Percentiles rank a stretch among this genome's conserved stretches.
Evolutionary conservation across 1,139 yeast species (phyloP).

Genomic region (Nematodospora anomalae): DNA sequence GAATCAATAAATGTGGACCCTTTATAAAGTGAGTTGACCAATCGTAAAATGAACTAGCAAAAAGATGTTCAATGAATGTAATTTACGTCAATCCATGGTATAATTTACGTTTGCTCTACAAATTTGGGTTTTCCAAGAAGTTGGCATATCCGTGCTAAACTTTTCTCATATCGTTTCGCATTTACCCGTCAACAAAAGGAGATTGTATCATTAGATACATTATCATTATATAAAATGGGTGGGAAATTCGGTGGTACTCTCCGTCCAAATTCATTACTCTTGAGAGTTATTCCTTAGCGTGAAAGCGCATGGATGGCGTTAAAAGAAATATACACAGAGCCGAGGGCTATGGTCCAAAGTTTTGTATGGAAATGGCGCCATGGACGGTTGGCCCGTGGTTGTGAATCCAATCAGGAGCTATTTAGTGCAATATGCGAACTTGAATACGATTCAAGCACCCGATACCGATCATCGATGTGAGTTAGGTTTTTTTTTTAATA

Average conservation of each 20-base stretch:
- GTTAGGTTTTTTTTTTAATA: slow-evolving; percentile 32
- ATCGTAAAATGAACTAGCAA: no score
- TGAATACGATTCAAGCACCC: slow-evolving; percentile 49
- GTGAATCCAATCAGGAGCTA: slow-evolving; percentile 32
- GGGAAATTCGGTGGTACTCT: slow-evolving; percentile 84
- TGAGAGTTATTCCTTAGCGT: slow-evolving; percentile 64
- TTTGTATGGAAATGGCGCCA: slow-evolving; percentile 65
- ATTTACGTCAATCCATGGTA: no score
- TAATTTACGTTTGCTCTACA: no score
- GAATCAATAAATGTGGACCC: no score
- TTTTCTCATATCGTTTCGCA: slow-evolving; percentile 58
- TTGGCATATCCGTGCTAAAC: slow-evolving; percentile 35
- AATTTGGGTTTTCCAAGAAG: slow-evolving; percentile 8
- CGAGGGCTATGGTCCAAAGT: slow-evolving; percentile 3
- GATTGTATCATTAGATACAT: slow-evolving; percentile 7
- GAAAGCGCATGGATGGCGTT: slow-evolving; percentile 72
- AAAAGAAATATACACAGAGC: slow-evolving; percentile 51
- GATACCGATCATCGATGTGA: slow-evolving; percentile 76
- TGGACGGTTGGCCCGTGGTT: slow-evolving; percentile 60
- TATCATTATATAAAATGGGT: slow-evolving; percentile 40
- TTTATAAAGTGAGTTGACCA: no score
- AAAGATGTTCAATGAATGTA: no score
- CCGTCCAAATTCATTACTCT: slow-evolving; percentile 55
- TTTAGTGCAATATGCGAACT: slow-evolving; percentile 82
- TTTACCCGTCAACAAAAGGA: slow-evolving; percentile 64